Evolutionary conservation across 2,329 filamentous ascomycete genomes (phyloP), one percentile per base, ranked within the genome.

Genomic region (Fusarium incarnatum): DNA sequence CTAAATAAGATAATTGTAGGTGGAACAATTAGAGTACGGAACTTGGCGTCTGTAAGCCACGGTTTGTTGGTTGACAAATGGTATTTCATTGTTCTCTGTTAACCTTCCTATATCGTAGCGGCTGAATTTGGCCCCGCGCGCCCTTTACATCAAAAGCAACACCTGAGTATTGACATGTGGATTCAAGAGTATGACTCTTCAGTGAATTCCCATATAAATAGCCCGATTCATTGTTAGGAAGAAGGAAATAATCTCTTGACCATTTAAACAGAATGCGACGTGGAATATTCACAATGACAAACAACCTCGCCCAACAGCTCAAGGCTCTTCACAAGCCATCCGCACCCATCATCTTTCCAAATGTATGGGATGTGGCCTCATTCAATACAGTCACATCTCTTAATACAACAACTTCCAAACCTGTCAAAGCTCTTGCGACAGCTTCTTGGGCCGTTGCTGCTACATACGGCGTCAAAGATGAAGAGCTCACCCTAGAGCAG

Each of bases 361-460:
- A 89, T 70, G 79, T 88, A 67, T 88, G 85, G 81, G 87, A 89
- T 71, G 77, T 81, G 28, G 75, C 83, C 22, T 84, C 86, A 6
- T 84, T 87, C 40, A 75, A 77, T 16, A 72, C 82, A 2, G 76
- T 88, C 49, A 77, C 82, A 10, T 79, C 82, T 0, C 79, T 86
- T 34, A 83, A 84, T 20, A 67, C 71, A n/a, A 44, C 64, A 8
- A 67, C 47, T 2, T 50, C 42, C 64, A 79, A 72, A 79, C 86
- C 75, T 54, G 79, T 76, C 37, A 80, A 79, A 44, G 83, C 82
- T 28, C 70, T 87, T 4, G 85, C 85, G 11, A 86, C 85, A 5
- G 84, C 82, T 8, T 86, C 83, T 18, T 87, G 81, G 75, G 84
- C 85, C 22, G 79, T 88, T 27, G 86, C 86, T 0, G 80, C 81